phyloP scores from a whole-genome alignment of 2,329 filamentous ascomycete species.

The Stachybotrys echinatus region DNA sequence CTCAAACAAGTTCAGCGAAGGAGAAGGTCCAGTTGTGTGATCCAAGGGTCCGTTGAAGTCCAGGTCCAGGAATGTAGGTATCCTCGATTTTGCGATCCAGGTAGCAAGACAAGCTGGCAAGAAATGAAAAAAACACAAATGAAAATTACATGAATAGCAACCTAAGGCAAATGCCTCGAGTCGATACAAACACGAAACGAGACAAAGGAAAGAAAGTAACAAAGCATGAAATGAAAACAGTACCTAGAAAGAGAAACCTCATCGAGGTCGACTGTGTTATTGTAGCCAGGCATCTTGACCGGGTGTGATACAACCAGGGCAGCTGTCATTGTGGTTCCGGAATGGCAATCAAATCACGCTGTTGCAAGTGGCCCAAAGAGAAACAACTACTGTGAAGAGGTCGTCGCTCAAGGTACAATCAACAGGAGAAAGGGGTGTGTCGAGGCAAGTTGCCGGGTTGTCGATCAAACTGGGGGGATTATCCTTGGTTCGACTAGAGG shows the following conservation, averaged over 20 bases:
- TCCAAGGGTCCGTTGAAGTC: conserved; percentile 8
- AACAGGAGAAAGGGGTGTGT: neutral
- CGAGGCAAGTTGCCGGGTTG: neutral
- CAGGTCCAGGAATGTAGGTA: conserved; percentile 7
- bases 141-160: conserved; percentile 22
- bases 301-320: conserved; percentile 41
- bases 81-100: conserved; percentile 1
- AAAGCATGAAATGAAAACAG: conserved; percentile 44
- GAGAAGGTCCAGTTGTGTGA: conserved; percentile 8
- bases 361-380: neutral
- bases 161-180: conserved; percentile 20
- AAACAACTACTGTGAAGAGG: neutral
- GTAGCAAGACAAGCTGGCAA: conserved; percentile 11
- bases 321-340: conserved; percentile 43
- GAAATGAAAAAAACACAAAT: conserved; percentile 7
- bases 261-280: conserved; percentile 47
- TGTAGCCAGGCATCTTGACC: conserved; percentile 50
- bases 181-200: conserved; percentile 8
- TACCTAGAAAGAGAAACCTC: conserved; percentile 60
- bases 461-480: neutral
- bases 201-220: conserved; percentile 32
- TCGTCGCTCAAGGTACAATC: neutral
- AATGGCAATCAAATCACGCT: conserved; percentile 6
- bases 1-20: conserved; percentile 24
- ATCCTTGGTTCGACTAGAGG: neutral